These are phyloP conservation scores for Termitomyces sp. DNA, from an alignment of 768 basidiomycete genomes.

Conservation along the genomic window DNA sequence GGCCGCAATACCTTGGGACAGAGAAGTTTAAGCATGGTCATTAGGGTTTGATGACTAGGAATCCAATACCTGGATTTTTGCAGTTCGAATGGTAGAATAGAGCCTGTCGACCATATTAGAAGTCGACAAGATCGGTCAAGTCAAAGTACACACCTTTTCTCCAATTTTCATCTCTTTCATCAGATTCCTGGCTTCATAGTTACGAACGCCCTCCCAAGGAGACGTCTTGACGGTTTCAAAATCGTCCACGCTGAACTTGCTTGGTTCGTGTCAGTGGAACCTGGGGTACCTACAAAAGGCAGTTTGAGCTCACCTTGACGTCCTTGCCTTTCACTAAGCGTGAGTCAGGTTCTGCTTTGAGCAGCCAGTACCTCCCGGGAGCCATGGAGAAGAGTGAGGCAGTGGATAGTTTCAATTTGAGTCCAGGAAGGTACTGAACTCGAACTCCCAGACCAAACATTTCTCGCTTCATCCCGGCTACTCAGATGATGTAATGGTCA, in stretches of 20 bases:
- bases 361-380: conserved; percentile 53
- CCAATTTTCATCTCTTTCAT: conserved; percentile 79
- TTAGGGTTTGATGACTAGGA: not conserved
- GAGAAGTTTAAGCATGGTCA: not conserved
- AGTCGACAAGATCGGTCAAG: not conserved
- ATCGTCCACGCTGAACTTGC: conserved; percentile 82
- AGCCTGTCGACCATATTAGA: conserved; percentile 42
- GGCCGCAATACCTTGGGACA: conserved; percentile 58
- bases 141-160: conserved; percentile 52
- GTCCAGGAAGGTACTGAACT: not conserved
- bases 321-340: conserved; percentile 85
- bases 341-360: conserved; percentile 86
- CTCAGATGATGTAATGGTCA: no score
- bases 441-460: not conserved
- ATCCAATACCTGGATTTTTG: conserved; percentile 62
- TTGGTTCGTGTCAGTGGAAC: not conserved
- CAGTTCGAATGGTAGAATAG: conserved; percentile 89
- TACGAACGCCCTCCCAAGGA: conserved; percentile 86
- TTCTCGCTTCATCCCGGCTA: not conserved
- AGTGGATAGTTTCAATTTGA: not conserved
- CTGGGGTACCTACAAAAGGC: not conserved
- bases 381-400: conserved; percentile 7
- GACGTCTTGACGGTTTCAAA: conserved; percentile 70
- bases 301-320: conserved; percentile 54
- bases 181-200: conserved; percentile 76